Evolutionary conservation across 805 yeast genomes (phyloP).

Genomic region (Candida golubevii): DNA sequence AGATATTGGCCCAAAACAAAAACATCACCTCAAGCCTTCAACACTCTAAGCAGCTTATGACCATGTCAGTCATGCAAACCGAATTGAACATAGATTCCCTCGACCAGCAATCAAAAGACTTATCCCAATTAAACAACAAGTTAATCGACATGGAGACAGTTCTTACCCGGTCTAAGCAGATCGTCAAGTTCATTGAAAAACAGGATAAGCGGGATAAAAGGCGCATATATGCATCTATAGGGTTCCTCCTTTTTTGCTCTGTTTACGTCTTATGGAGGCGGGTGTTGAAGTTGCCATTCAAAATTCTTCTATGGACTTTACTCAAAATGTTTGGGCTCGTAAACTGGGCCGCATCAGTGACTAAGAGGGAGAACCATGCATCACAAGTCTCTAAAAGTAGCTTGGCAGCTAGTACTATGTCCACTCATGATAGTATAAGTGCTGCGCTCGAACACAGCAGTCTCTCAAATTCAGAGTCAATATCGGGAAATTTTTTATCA

Average conservation of each 20-base stretch:
- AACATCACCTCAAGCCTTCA: conserved; percentile 45
- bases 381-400: neutral
- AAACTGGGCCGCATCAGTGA: conserved; percentile 10
- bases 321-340: conserved; percentile 30
- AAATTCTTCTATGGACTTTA: conserved; percentile 43
- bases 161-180: conserved; percentile 38
- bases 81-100: conserved; percentile 47
- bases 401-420: neutral
- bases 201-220: conserved; percentile 47
- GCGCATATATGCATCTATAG: conserved; percentile 45
- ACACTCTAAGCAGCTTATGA: conserved; percentile 44
- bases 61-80: conserved; percentile 47
- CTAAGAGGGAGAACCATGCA: neutral
- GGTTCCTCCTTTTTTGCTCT: conserved; percentile 43
- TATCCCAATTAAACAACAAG: conserved; percentile 38
- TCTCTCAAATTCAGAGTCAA: too few relatives aligned
- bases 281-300: conserved; percentile 42
- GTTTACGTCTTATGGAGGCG: conserved; percentile 50
- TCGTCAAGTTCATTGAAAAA: conserved; percentile 49
- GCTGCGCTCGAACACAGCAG: too few relatives aligned
- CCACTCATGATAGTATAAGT: too few relatives aligned
- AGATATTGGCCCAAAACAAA: conserved; percentile 43
- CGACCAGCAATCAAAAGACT: conserved; percentile 42
- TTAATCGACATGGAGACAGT: conserved; percentile 39
- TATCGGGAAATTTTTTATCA: too few relatives aligned